Evolutionary conservation across 768 basidiomycete genomes (phyloP).

Genomic region (Boletus sp.): DNA sequence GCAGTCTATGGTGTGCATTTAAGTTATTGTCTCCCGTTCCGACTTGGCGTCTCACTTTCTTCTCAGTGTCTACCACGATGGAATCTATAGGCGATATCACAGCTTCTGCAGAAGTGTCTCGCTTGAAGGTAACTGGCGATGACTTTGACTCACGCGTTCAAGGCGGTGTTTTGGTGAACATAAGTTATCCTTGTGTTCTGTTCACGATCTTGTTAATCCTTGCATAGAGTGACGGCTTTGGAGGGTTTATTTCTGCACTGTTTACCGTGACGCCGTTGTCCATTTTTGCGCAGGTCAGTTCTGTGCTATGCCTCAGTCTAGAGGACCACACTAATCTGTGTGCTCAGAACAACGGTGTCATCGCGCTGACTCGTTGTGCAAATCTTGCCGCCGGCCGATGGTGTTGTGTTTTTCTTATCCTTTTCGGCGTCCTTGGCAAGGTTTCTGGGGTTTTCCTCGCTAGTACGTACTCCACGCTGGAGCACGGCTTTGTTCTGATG

Average conservation of each 20-base stretch:
- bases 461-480: slow-evolving; percentile 36
- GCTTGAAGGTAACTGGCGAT: slow-evolving; percentile 64
- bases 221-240: slow-evolving; percentile 67
- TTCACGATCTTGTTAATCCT: neutral
- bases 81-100: slow-evolving; percentile 86
- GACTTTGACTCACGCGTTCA: slow-evolving; percentile 82
- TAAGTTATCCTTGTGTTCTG: neutral
- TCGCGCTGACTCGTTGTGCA: slow-evolving; percentile 81
- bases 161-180: slow-evolving; percentile 67
- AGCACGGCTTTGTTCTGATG: neutral
- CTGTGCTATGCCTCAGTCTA: neutral
- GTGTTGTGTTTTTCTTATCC: slow-evolving; percentile 76
- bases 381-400: slow-evolving; percentile 74
- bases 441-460: slow-evolving; percentile 81
- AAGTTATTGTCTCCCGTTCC: neutral
- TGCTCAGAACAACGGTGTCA: slow-evolving; percentile 73
- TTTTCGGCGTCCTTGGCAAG: slow-evolving; percentile 80
- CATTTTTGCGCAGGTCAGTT: slow-evolving; percentile 61
- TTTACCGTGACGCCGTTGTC: slow-evolving; percentile 82
- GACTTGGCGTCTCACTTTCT: slow-evolving; percentile 3
- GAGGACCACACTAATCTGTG: neutral
- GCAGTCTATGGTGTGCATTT: slow-evolving; percentile 49
- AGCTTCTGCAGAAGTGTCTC: slow-evolving; percentile 78
- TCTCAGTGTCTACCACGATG: slow-evolving; percentile 66
- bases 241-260: slow-evolving; percentile 74